Percentiles rank a stretch among this genome's conserved stretches.
Evolutionary conservation across 2,329 filamentous ascomycete species (phyloP).

Genomic region (Penicillium sp.): DNA sequence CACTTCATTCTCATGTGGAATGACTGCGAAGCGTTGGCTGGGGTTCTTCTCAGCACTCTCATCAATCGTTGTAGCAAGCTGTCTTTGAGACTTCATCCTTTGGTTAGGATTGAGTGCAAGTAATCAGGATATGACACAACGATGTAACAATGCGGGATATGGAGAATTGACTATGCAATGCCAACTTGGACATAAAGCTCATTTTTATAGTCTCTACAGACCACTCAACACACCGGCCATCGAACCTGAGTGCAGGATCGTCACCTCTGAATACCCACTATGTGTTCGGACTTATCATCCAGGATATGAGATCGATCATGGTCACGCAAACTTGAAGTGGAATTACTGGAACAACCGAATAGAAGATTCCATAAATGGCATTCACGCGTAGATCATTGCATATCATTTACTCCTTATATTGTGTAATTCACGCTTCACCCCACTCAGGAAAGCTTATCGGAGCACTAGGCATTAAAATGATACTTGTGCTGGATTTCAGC

Average conservation of each 20-base stretch:
- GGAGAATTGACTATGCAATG: too few relatives aligned
- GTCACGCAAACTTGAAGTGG: too few relatives aligned
- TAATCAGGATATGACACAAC: background rate
- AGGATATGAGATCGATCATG: too few relatives aligned
- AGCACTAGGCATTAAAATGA: background rate
- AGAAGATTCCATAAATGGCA: background rate
- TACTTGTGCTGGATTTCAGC: background rate
- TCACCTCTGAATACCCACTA: too few relatives aligned
- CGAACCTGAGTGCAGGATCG: too few relatives aligned
- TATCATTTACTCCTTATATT: background rate
- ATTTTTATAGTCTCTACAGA: too few relatives aligned
- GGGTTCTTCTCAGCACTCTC: constrained; percentile 8
- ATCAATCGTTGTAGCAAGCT: constrained; percentile 10
- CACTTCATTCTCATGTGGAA: constrained; percentile 14
- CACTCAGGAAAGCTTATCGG: background rate
- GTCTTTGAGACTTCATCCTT: constrained; percentile 6
- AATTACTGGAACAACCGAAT: too few relatives aligned
- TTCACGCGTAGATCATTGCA: background rate
- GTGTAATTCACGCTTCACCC: background rate
- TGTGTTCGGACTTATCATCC: too few relatives aligned
- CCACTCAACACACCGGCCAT: too few relatives aligned
- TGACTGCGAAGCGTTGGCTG: constrained; percentile 13
- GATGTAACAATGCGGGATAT: background rate
- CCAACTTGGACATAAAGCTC: too few relatives aligned
- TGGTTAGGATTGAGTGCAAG: background rate